Percentiles rank a stretch among this genome's conserved stretches.
phyloP scores from a whole-genome alignment of 2,329 filamentous ascomycete species.

The Dissoconium aciculare region DNA sequence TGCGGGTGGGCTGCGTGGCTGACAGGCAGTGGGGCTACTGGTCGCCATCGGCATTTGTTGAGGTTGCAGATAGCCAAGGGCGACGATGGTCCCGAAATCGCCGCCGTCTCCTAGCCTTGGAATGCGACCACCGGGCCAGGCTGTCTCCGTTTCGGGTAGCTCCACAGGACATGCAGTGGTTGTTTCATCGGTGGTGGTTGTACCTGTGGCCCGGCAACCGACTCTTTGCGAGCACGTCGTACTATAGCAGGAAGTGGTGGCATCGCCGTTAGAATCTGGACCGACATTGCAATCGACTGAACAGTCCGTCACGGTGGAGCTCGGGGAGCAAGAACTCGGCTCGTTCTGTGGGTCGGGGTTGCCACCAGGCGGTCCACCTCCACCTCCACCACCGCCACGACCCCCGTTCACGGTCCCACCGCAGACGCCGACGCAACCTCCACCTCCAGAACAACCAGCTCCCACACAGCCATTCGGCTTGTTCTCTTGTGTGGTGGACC shows the following conservation, averaged over 20 bases:
- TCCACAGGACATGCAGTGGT: constrained; percentile 1
- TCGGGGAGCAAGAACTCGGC: constrained; percentile 1
- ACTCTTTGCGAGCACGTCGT: background rate
- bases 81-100: background rate
- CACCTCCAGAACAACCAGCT: constrained; percentile 4
- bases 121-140: background rate
- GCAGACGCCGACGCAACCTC: constrained; percentile 6
- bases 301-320: constrained; percentile 1
- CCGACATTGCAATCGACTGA: constrained; percentile 2
- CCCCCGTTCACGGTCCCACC: no score
- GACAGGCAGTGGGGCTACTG: no score
- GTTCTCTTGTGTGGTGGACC: constrained; percentile 2
- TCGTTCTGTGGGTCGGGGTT: no score
- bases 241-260: constrained; percentile 1
- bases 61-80: no score
- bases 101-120: background rate
- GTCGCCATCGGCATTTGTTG: no score
- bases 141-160: background rate
- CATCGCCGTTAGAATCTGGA: constrained; percentile 1
- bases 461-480: no score
- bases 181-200: background rate
- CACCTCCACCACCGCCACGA: constrained; percentile 1
- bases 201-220: constrained; percentile 1
- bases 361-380: no score
- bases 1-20: no score